Percentiles rank a stretch among this genome's conserved stretches.
phyloP scores from a whole-genome alignment of 257 asterid genomes.

The Primulina eburnea region DNA sequence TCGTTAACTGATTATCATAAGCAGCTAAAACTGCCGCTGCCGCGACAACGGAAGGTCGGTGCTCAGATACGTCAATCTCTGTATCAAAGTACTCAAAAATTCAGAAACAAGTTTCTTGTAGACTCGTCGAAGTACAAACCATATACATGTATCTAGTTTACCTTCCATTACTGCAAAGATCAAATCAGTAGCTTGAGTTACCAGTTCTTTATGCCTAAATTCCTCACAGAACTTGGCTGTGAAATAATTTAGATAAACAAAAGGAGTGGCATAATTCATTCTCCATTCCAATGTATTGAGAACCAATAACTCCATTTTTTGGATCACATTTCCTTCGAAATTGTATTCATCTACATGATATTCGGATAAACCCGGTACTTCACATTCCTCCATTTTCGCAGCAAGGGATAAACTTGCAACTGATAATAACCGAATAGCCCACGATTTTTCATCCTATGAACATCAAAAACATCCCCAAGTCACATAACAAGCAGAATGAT shows the following conservation, averaged over 20 bases:
- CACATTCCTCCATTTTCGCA: slow-evolving; percentile 58
- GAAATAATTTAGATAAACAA: slow-evolving; percentile 44
- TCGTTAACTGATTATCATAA: slow-evolving; percentile 31
- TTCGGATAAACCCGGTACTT: slow-evolving; percentile 38
- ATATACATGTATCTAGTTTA: neutral
- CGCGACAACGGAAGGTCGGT: slow-evolving; percentile 44
- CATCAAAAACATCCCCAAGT: slow-evolving; percentile 16
- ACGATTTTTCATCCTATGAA: slow-evolving; percentile 39
- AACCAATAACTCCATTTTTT: slow-evolving; percentile 48
- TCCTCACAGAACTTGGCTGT: slow-evolving; percentile 31
- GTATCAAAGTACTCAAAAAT: slow-evolving; percentile 17
- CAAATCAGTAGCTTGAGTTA: slow-evolving; percentile 34
- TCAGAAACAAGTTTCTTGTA: slow-evolving; percentile 4
- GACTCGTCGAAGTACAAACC: slow-evolving; percentile 1
- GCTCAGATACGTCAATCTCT: slow-evolving; percentile 40
- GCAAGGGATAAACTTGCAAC: slow-evolving; percentile 61
- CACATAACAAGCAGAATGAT: neutral
- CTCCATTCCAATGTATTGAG: slow-evolving; percentile 49
- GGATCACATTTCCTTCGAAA: slow-evolving; percentile 35
- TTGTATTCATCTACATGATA: slow-evolving; percentile 35
- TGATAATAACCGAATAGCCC: slow-evolving; percentile 46
- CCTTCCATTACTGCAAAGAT: slow-evolving; percentile 39
- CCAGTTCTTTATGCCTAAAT: slow-evolving; percentile 20
- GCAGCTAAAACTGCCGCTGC: slow-evolving; percentile 57
- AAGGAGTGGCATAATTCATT: slow-evolving; percentile 45